A percentile compares a stretch with the other conserved stretches of the same genome.
phyloP scores from a whole-genome alignment of 768 basidiomycete genomes.

The Panaeolus cyanescens region DNA sequence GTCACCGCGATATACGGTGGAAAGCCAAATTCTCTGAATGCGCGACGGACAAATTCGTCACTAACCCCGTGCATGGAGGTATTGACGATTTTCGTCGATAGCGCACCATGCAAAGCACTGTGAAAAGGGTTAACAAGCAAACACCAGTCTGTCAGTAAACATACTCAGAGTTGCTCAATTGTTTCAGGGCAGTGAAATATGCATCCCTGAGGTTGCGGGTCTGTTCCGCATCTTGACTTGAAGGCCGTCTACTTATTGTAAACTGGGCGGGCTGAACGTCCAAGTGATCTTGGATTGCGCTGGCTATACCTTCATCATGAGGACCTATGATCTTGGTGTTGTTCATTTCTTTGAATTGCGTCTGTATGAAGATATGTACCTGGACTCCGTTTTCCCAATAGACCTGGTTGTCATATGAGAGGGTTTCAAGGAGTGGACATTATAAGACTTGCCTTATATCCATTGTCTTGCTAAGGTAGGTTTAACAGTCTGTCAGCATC shows the following conservation, averaged over 20 bases:
- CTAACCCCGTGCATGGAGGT: constrained; percentile 93
- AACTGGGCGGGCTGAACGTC: constrained; percentile 20
- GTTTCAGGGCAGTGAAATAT: neutral
- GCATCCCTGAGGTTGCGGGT: neutral
- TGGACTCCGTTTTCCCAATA: constrained; percentile 92
- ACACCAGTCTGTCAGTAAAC: neutral
- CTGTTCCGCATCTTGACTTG: neutral
- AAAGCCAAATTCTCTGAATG: constrained; percentile 63
- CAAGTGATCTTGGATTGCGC: constrained; percentile 61
- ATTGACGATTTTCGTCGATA: constrained; percentile 66
- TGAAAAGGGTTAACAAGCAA: neutral
- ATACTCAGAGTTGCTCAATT: constrained; percentile 32
- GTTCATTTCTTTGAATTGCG: neutral
- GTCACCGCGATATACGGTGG: constrained; percentile 58
- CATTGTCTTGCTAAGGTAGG: constrained; percentile 80
- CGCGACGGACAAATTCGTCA: constrained; percentile 57
- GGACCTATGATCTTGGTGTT: constrained; percentile 73
- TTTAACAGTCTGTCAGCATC: neutral
- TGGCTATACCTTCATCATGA: constrained; percentile 78
- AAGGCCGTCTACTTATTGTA: neutral
- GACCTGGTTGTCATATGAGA: constrained; percentile 46
- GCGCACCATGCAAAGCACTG: neutral
- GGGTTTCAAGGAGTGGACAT: neutral
- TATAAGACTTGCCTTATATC: constrained; percentile 64
- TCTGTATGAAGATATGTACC: constrained; percentile 34